Evolutionary conservation across 805 yeast species (phyloP), one percentile per base, ranked within the genome.

Genomic region (Komagataella populi): DNA sequence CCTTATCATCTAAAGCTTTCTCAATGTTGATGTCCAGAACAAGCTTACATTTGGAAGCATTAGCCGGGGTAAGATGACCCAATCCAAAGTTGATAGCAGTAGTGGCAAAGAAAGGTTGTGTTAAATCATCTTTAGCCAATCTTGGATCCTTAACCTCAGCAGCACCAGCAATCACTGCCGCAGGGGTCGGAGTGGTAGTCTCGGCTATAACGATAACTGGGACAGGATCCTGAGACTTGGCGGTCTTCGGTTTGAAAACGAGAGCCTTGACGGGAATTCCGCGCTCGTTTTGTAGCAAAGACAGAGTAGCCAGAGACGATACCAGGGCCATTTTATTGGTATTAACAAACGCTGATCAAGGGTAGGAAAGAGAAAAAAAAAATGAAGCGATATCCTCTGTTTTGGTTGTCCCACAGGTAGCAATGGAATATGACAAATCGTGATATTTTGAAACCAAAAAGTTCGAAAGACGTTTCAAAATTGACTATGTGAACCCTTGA

Each of bases 231-330:
- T 86, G 87, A 48, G 87, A 70, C 63, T 88, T 88, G 44, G 95
- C 83, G 48, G 96, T 87, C 70, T 88, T 88, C 59, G 96, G 96
- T 70, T 88, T 88, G 78, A 88, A 88, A 23, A 88, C 89, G 55
- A 88, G 71, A 4, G 90, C 77, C 67, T 88, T 88, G 55, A 87
- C 76, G 24, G 81, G 70, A 23, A 70, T 55, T 2, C 84, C 73
- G 44, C 73, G 70, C 48, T 73, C 82, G 48, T 76, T 65, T 16
- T 74, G 59, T 47, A 76, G 82, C 57, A 84, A 67, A 46, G 89
- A 82, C 55, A 85, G 71, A 48, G 81, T 74, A 47, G 87, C 80
- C 57, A 85, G 76, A 20, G 83, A 69, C 60, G 82, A 78, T 71
- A 80, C 87, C 56, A 83, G 72, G 48, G 87, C 79, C 88, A 83